Evolutionary conservation across 768 basidiomycete genomes (phyloP).

Genomic region (Tricholoma hemisulphureum): DNA sequence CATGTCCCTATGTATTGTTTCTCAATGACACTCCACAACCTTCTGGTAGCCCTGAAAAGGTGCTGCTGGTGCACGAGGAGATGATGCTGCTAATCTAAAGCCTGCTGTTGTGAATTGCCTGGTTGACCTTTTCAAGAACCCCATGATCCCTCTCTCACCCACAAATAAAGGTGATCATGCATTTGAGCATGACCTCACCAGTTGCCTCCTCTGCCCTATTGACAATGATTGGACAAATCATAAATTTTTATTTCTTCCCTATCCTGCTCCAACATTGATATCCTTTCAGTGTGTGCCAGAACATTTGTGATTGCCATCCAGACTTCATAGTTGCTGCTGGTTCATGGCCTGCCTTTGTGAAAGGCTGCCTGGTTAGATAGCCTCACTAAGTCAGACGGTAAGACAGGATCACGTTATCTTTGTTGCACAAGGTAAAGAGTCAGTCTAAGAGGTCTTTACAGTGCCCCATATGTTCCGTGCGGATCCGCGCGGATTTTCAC

Average conservation of each 20-base stretch:
- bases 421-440: no score
- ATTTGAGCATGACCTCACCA: constrained; percentile 18
- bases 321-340: constrained; percentile 8
- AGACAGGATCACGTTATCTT: no score
- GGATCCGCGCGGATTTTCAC: no score
- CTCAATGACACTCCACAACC: no score
- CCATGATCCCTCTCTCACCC: background rate
- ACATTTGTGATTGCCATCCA: background rate
- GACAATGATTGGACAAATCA: constrained; percentile 17
- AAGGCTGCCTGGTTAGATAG: no score
- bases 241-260: no score
- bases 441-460: no score
- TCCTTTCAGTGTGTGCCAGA: background rate
- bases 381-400: no score
- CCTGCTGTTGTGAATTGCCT: background rate
- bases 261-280: no score
- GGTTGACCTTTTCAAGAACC: background rate
- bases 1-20: background rate
- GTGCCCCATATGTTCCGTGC: no score
- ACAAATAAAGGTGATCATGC: constrained; percentile 1
- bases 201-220: constrained; percentile 16
- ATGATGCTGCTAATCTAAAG: background rate
- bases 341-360: constrained; percentile 19
- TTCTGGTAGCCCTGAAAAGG: background rate
- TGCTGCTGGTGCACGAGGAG: background rate